Evolutionary conservation across 495 filamentous ascomycete genomes (phyloP).

Genomic region (Collariella sp.): DNA sequence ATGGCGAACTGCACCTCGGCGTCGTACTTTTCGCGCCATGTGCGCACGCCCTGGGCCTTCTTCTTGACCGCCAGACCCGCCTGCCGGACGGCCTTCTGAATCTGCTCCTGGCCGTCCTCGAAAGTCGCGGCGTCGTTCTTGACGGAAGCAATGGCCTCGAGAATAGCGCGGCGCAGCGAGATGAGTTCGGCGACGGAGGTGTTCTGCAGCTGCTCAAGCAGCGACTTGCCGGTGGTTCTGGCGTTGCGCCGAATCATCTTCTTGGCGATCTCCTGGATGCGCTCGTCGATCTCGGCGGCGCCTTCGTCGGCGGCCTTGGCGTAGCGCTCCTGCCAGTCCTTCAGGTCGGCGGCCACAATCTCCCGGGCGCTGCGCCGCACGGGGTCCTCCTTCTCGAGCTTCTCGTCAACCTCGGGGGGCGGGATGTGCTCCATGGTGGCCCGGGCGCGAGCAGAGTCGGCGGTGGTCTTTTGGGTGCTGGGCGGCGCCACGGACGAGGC

Average conservation of each 20-base stretch:
- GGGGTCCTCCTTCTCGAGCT: conserved; percentile 31
- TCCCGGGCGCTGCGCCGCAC: conserved; percentile 45
- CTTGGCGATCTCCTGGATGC: conserved; percentile 55
- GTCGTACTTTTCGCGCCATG: conserved; percentile 70
- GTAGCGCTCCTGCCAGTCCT: conserved; percentile 79
- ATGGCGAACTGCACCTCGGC: conserved; percentile 59
- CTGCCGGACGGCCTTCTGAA: conserved; percentile 55
- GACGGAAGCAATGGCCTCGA: conserved; percentile 48
- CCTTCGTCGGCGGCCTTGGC: conserved; percentile 72
- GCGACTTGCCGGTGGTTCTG: conserved; percentile 50
- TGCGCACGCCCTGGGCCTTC: conserved; percentile 69
- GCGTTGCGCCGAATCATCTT: conserved; percentile 45
- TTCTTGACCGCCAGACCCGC: conserved; percentile 70
- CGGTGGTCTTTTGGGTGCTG: conserved; percentile 8
- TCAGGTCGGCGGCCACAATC: conserved; percentile 68
- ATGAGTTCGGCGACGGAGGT: conserved; percentile 53
- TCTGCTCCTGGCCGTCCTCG: conserved; percentile 52
- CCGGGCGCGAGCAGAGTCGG: conserved; percentile 17
- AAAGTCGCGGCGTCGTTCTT: conserved; percentile 36
- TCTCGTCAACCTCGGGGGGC: conserved; percentile 22
- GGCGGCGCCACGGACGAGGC: background rate
- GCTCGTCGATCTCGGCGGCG: conserved; percentile 64
- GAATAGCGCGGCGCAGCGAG: conserved; percentile 58
- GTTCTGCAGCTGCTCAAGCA: conserved; percentile 60
- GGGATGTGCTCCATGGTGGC: conserved; percentile 15